Evolutionary conservation across 169 alveolate genomes (phyloP), one percentile per base, ranked within the genome.

Genomic region (Blepharisma undulans): DNA sequence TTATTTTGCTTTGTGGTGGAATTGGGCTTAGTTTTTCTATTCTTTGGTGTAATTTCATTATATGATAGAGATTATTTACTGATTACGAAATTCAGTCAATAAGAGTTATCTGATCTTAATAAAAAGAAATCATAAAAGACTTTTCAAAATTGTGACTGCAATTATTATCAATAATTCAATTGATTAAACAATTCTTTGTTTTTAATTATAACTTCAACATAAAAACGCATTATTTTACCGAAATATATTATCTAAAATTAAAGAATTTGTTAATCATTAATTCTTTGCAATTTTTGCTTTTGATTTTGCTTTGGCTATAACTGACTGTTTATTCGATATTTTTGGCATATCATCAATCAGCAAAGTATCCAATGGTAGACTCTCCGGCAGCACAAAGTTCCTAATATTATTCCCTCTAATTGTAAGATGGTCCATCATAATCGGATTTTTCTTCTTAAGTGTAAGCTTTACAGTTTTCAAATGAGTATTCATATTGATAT

Each of bases 401-500:
- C 99, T 93, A 72, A 99, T 99, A 94, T 98, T 99, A 93, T 98
- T 98, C 33, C 98, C 98, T 92, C 99, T 94, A n/a, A 98, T 96
- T 34, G 99, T 98, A 66, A 98, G 93, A 86, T 98, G 98, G 90
- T 98, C 99, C 84, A 98, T 93, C n/a, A 97, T 94, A 61, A 97
- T 97, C 18, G 99, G 98, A 91, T 98, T 98, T 87, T 97, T 95
- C 84, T 98, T 98, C 93, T 98, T 99, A 88, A 98, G 94, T n/a
- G 99, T 99, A 94, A 99, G 94, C 95, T 98, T 98, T 33, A 98
- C 99, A 90, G 98, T 98, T 94, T 99, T 98, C 94, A 99, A 94
- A 93, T 99, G 99, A 30, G 99, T 99, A 95, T 99, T 99, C 99
- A 99, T 99, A 84, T 99, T 97, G 19, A 99, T 97, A 92, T 99